Evolutionary conservation across 2,329 filamentous ascomycete genomes (phyloP), one percentile per base, ranked within the genome.

Genomic region (Torrubiellomyces zombiae): DNA sequence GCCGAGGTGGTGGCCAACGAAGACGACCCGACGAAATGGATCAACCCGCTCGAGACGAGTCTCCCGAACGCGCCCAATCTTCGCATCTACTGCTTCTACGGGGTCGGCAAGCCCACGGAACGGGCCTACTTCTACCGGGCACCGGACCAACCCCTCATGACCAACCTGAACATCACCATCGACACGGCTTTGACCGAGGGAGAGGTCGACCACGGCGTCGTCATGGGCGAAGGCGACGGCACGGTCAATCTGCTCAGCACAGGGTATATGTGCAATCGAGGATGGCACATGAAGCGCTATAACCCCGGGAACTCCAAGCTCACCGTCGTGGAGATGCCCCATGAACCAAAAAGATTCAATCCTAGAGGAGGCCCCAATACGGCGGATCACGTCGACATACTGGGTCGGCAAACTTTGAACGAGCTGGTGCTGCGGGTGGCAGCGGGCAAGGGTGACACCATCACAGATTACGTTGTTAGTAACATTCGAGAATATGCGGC

Each of bases 31-130:
- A 60, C 56, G 24, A 98, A 91, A 45, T 98, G 89, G 89, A 70
- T 93, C 32, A 98, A 98, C 43, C 89, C 89, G 0, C 67, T 95
- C 1, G 86, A 95, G 48, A 79, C 81, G 0, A 68, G 86, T 2
- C 60, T 95, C 0, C 89, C 89, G 0, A 61, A 82, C 12, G 86
- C 89, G 2, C 86, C 89, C 0, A 80, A 71, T 42, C 58, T 98
- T 42, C 94, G 93, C 47, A 81, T 98, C 9, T 95, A 85, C 53
- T 95, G 89, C 54, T 95, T 98, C 57, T 95, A 98, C 45, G 89
- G 79, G 12, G 72, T 93, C 4, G 86, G 86, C 3, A 98, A 95
- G 47, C 76, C 80, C 4, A 95, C 86, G 0, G 86, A 98, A 51
- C 70, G 86, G 28, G 74, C 75, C 10, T 98, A 95, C 48, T 98